Conservation (phyloP, 352 stramenopile species). For the Pythium dissimile region DNA sequence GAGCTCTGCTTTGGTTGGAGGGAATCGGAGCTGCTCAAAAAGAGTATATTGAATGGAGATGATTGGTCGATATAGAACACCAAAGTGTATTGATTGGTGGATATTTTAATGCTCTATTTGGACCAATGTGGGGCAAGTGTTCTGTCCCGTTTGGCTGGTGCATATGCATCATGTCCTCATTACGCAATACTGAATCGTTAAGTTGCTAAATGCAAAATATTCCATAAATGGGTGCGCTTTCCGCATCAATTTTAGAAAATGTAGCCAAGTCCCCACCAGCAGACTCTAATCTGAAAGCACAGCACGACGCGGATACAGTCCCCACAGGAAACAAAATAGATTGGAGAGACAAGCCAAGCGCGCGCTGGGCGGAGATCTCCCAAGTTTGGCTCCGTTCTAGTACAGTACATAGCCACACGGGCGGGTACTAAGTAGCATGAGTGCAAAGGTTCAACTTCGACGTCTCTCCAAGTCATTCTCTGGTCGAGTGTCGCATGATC, state of each 20-base stretch:
- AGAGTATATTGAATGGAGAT: not conserved
- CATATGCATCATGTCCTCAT: conserved; percentile 15
- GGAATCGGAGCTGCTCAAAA: conserved; percentile 7
- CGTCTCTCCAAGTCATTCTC: no score
- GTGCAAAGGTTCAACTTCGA: no score
- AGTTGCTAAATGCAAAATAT: conserved; percentile 2
- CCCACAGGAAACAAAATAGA: not conserved
- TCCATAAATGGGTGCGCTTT: not conserved
- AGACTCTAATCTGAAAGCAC: no score
- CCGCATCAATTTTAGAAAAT: conserved; percentile 5
- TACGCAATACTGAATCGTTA: not conserved
- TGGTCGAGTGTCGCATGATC: no score
- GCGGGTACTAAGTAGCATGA: no score
- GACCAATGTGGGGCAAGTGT: not conserved
- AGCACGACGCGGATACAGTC: no score
- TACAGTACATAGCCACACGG: no score
- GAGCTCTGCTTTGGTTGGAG: conserved; percentile 15
- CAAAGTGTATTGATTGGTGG: not conserved
- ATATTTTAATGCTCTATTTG: not conserved
- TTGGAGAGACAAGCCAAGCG: no score
- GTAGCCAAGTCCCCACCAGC: conserved; percentile 18
- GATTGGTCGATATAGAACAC: not conserved
- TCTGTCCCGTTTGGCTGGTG: conserved; percentile 22
- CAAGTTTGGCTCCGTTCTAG: no score
- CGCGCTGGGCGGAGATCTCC: no score